Evolutionary conservation across 2,329 filamentous ascomycete genomes (phyloP).

Genomic region (Xylariaceae sp.): DNA sequence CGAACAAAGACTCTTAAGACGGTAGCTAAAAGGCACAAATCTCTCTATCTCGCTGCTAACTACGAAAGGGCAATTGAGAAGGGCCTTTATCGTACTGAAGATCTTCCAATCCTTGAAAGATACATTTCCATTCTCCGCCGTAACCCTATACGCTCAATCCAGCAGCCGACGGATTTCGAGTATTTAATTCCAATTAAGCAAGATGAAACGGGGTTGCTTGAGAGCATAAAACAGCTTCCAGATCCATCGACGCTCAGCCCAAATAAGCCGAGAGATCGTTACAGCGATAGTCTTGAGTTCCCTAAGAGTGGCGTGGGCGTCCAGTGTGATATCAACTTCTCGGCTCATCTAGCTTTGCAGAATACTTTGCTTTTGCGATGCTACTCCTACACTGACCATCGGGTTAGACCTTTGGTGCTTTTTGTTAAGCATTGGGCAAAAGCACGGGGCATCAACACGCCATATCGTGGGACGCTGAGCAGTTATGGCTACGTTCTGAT

Average conservation of each 20-base stretch:
- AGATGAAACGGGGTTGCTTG: conserved; percentile 43
- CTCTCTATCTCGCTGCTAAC: conserved; percentile 60
- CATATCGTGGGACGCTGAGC: conserved; percentile 83
- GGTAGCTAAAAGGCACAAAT: conserved; percentile 58
- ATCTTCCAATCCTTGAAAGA: conserved; percentile 47
- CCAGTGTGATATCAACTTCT: conserved; percentile 92
- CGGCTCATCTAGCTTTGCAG: conserved; percentile 79
- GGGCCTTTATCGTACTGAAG: conserved; percentile 49
- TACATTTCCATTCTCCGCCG: conserved; percentile 59
- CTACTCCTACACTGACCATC: conserved; percentile 79
- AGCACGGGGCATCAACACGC: conserved; percentile 80
- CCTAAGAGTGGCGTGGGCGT: conserved; percentile 79
- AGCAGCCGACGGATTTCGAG: conserved; percentile 35
- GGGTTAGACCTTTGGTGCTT: conserved; percentile 78
- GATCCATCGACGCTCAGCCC: conserved; percentile 57
- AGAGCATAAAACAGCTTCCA: conserved; percentile 52
- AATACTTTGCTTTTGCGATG: conserved; percentile 84
- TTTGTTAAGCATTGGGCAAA: conserved; percentile 95
- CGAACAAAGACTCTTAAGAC: conserved; percentile 45
- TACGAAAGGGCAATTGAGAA: conserved; percentile 60
- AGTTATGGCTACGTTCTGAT: conserved; percentile 93
- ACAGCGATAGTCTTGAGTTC: conserved; percentile 72
- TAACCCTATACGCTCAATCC: conserved; percentile 38
- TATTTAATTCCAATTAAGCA: conserved; percentile 47
- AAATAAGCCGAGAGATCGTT: conserved; percentile 59